phyloP scores from a whole-genome alignment of 2,329 filamentous ascomycete genomes.

The Arthrobotrys sinensis region DNA sequence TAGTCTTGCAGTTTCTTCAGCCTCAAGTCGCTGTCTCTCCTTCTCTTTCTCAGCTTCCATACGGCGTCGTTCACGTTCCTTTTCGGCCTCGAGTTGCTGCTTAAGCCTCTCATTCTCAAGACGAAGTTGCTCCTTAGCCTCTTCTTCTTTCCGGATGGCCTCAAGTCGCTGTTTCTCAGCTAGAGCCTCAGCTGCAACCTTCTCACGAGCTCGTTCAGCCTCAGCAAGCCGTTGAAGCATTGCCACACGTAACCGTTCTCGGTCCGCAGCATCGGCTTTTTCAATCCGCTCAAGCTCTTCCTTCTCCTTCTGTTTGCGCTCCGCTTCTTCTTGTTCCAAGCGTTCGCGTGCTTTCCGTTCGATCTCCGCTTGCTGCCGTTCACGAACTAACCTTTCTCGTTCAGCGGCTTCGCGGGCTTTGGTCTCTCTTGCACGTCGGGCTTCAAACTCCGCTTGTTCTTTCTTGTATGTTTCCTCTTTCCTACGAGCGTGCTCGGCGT shows the following conservation, averaged over 20 bases:
- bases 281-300: slow-evolving; percentile 71
- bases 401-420: slow-evolving; percentile 74
- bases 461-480: slow-evolving; percentile 37
- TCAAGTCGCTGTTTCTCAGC: slow-evolving; percentile 68
- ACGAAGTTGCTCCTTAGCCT: slow-evolving; percentile 64
- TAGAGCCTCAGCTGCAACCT: slow-evolving; percentile 90
- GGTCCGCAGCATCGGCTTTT: slow-evolving; percentile 66
- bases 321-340: slow-evolving; percentile 70
- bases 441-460: slow-evolving; percentile 47
- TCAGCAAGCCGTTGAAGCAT: slow-evolving; percentile 57
- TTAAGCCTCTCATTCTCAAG: slow-evolving; percentile 66
- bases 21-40: slow-evolving; percentile 51
- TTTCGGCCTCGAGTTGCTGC: slow-evolving; percentile 65
- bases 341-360: slow-evolving; percentile 89
- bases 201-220: slow-evolving; percentile 74
- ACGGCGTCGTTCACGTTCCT: slow-evolving; percentile 64
- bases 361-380: slow-evolving; percentile 83
- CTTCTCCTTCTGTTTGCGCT: slow-evolving; percentile 68
- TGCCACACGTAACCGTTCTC: slow-evolving; percentile 44
- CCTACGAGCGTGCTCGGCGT: slow-evolving; percentile 48
- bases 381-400: slow-evolving; percentile 75
- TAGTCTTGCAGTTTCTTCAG: slow-evolving; percentile 60
- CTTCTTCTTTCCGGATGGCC: slow-evolving; percentile 65
- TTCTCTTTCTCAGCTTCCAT: slow-evolving; percentile 65
- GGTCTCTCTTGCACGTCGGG: slow-evolving; percentile 41